Evolutionary conservation across 805 yeast species (phyloP).

Genomic region (Kazachstania psychrophila): DNA sequence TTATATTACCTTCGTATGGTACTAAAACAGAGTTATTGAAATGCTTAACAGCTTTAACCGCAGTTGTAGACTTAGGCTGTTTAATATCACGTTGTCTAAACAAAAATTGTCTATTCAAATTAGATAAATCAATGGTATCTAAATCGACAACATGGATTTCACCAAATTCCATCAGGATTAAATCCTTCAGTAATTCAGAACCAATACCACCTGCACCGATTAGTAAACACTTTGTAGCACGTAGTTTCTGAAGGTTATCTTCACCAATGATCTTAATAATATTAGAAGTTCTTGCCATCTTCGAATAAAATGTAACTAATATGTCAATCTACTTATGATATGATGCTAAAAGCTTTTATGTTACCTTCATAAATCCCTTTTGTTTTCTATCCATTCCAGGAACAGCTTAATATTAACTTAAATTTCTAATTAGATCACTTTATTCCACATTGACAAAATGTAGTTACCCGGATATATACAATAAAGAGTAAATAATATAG

Average conservation of each 20-base stretch:
- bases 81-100: conserved; percentile 87
- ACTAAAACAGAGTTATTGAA: conserved; percentile 61
- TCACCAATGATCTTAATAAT: conserved; percentile 22
- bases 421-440: no score
- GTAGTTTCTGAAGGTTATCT: conserved; percentile 19
- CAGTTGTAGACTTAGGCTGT: conserved; percentile 77
- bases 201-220: conserved; percentile 98
- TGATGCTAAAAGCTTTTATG: no score
- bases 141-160: conserved; percentile 89
- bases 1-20: conserved; percentile 82
- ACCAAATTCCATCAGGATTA: conserved; percentile 70
- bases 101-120: conserved; percentile 85
- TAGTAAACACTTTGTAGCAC: conserved; percentile 51
- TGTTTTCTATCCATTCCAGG: no score
- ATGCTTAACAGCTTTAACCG: conserved; percentile 66
- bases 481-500: no score
- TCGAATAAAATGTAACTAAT: no score
- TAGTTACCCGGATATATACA: no score
- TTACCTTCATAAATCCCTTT: no score
- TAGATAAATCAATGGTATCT: conserved; percentile 89
- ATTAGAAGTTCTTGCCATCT: conserved; percentile 19
- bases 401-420: no score
- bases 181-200: conserved; percentile 77
- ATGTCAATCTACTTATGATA: no score
- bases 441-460: no score